These are phyloP conservation scores for Aaosphaeria pasadenensis DNA, from an alignment of 2,329 filamentous ascomycete species.

Conservation along the genomic window DNA sequence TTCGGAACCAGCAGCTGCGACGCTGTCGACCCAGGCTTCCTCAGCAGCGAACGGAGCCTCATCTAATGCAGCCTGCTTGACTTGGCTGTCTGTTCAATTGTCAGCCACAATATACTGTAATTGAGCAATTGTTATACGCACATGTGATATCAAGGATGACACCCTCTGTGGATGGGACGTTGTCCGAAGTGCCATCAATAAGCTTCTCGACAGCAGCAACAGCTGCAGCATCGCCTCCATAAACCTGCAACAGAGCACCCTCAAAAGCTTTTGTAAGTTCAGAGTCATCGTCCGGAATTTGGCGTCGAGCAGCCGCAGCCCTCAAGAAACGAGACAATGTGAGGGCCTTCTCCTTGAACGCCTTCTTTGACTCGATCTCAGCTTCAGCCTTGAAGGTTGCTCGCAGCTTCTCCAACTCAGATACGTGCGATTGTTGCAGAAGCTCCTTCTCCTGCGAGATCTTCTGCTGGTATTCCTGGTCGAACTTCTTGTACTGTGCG, in stretches of 20 bases:
- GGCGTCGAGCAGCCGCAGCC: slow-evolving; percentile 70
- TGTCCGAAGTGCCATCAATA: slow-evolving; percentile 68
- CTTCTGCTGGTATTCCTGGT: slow-evolving; percentile 66
- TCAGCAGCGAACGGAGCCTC: slow-evolving; percentile 55
- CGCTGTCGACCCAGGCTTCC: slow-evolving; percentile 49
- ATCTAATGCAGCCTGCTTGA: slow-evolving; percentile 52
- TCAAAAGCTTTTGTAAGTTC: slow-evolving; percentile 81
- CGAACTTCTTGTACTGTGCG: slow-evolving; percentile 70
- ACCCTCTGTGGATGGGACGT: slow-evolving; percentile 62
- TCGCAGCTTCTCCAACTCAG: slow-evolving; percentile 54
- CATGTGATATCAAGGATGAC: slow-evolving; percentile 68
- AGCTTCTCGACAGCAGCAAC: slow-evolving; percentile 75
- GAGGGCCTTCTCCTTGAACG: slow-evolving; percentile 61
- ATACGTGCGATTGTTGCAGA: slow-evolving; percentile 54
- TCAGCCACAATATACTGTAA: background rate
- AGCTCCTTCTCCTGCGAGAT: slow-evolving; percentile 56
- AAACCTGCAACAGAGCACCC: slow-evolving; percentile 73
- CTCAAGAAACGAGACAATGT: slow-evolving; percentile 76
- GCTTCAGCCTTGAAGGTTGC: slow-evolving; percentile 56
- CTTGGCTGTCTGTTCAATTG: slow-evolving; percentile 49
- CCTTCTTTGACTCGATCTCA: slow-evolving; percentile 44
- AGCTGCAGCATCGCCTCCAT: slow-evolving; percentile 72
- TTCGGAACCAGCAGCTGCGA: slow-evolving; percentile 43
- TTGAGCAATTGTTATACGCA: slow-evolving; percentile 42
- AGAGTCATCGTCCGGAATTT: slow-evolving; percentile 66